Evolutionary conservation across 805 yeast species (phyloP).

Genomic region (Monosporozyma aerobia): DNA sequence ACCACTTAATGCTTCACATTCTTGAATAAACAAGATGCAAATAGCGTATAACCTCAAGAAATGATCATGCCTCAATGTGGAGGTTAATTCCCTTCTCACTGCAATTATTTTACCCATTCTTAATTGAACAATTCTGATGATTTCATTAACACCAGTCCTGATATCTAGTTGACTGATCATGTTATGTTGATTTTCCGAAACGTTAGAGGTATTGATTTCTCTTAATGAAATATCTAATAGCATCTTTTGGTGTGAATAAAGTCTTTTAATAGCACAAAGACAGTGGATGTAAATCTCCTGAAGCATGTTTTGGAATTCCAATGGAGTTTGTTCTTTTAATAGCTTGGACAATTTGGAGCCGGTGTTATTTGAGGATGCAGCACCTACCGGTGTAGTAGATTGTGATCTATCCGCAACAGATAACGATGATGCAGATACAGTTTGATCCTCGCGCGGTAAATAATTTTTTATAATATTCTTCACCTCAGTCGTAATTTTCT

Average conservation of each 20-base stretch:
- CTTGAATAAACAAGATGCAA: constrained; percentile 61
- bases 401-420: constrained; percentile 1
- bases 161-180: constrained; percentile 56
- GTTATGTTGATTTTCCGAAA: constrained; percentile 25
- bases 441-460: constrained; percentile 43
- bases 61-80: constrained; percentile 45
- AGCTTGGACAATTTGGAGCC: constrained; percentile 35
- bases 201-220: constrained; percentile 24
- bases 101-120: constrained; percentile 69
- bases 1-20: constrained; percentile 78
- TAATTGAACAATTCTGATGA: constrained; percentile 63
- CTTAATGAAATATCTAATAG: constrained; percentile 62
- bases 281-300: constrained; percentile 49
- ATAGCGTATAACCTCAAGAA: constrained; percentile 61
- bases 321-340: constrained; percentile 59
- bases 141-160: constrained; percentile 51
- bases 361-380: constrained; percentile 13
- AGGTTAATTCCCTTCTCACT: constrained; percentile 66
- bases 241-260: constrained; percentile 70
- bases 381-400: not conserved
- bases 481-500: constrained; percentile 56
- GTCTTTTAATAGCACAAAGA: constrained; percentile 64
- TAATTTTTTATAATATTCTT: constrained; percentile 59
- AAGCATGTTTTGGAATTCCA: constrained; percentile 68
- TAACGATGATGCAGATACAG: not conserved